Conservation (phyloP, 371 early-diverging fungal species). For the Lichtheimia corymbifera region DNA sequence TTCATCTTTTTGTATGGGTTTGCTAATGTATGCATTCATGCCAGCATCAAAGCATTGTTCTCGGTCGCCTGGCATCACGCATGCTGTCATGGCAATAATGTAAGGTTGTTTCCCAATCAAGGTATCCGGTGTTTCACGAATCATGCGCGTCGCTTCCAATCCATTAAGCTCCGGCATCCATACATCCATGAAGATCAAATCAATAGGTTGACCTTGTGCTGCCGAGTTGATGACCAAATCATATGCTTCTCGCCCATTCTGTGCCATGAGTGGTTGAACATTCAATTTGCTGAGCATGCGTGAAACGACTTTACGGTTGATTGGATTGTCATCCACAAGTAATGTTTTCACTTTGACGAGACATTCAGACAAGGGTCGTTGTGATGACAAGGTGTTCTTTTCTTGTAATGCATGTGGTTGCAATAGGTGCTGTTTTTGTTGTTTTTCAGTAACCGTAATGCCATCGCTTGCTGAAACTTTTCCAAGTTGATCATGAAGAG, state of each 20-base stretch:
- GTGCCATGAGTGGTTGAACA: slow-evolving; percentile 25
- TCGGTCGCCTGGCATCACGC: slow-evolving; percentile 57
- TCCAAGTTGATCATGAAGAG: neutral
- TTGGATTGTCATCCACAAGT: slow-evolving; percentile 58
- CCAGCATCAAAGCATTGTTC: slow-evolving; percentile 53
- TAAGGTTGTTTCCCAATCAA: slow-evolving; percentile 29
- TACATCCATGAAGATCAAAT: slow-evolving; percentile 55
- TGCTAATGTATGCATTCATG: slow-evolving; percentile 40
- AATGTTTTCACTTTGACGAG: slow-evolving; percentile 20
- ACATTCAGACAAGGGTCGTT: neutral
- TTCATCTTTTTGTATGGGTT: slow-evolving; percentile 51
- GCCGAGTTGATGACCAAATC: slow-evolving; percentile 27
- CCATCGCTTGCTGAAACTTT: too few relatives aligned
- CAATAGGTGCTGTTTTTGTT: neutral
- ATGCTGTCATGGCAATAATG: slow-evolving; percentile 58
- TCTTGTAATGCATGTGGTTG: neutral
- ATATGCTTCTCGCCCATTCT: slow-evolving; percentile 48
- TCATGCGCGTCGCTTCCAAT: slow-evolving; percentile 42
- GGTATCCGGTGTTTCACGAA: slow-evolving; percentile 23
- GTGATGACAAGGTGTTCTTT: too few relatives aligned
- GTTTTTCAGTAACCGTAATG: neutral
- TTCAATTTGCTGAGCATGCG: slow-evolving; percentile 38
- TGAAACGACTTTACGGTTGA: slow-evolving; percentile 51
- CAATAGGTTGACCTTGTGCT: slow-evolving; percentile 20
- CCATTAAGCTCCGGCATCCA: slow-evolving; percentile 66